phyloP scores from a whole-genome alignment of 345 rosid species.

The Raphanus sativus region DNA sequence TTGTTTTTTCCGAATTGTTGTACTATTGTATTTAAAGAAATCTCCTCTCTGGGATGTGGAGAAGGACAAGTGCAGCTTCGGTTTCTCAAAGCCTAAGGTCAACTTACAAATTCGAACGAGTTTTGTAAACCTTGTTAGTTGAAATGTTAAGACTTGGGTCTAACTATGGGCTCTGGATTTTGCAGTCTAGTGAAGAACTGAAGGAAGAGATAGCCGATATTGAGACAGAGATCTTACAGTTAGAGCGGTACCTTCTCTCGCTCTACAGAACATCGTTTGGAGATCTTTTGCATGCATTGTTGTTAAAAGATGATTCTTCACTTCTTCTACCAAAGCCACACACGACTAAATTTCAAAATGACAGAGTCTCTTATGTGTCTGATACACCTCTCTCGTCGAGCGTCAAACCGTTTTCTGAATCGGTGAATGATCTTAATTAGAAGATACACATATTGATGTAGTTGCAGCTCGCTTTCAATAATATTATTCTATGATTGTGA shows the following conservation, averaged over 20 bases:
- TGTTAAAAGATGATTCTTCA: constrained; percentile 16
- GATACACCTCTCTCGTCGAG: constrained; percentile 1
- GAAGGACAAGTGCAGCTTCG: constrained; percentile 6
- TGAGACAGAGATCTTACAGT: constrained; percentile 58
- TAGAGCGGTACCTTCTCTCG: constrained; percentile 63
- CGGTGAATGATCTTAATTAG: constrained; percentile 15
- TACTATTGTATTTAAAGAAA: constrained; percentile 6
- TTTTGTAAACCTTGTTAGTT: background rate
- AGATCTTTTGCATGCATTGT: constrained; percentile 36
- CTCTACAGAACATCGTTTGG: constrained; percentile 64
- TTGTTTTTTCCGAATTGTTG: background rate
- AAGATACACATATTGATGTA: background rate
- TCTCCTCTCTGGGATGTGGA: constrained; percentile 29
- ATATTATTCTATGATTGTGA: background rate
- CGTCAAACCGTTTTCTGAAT: background rate
- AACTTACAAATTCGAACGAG: background rate
- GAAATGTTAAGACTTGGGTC: background rate
- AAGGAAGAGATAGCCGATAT: constrained; percentile 55
- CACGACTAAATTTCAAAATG: constrained; percentile 33
- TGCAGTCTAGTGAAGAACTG: constrained; percentile 56
- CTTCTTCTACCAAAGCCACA: background rate
- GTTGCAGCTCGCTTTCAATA: background rate
- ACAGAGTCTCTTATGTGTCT: constrained; percentile 22
- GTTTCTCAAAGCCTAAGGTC: constrained; percentile 27
- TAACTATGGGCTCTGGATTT: background rate